phyloP scores from a whole-genome alignment of 1,284 basidiomycete genomes.

The Pseudozyma sp. region DNA sequence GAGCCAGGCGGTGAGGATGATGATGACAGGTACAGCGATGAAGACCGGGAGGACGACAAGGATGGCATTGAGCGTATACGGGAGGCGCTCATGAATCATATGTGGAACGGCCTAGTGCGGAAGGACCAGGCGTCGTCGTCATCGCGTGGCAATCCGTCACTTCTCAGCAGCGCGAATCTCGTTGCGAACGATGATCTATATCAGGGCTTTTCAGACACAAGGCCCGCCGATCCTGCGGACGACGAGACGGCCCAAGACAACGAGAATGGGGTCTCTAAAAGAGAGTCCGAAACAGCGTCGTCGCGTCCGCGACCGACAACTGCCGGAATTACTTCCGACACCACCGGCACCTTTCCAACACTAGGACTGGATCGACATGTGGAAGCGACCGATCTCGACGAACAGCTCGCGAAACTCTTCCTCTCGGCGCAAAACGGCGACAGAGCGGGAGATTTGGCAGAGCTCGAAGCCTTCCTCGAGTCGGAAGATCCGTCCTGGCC shows the following conservation, averaged over 20 bases:
- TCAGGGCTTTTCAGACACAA: constrained; percentile 18
- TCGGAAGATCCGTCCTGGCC: constrained; percentile 51
- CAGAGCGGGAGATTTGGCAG: constrained; percentile 20
- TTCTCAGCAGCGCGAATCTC: background rate
- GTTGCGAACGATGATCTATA: background rate
- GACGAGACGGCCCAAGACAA: constrained; percentile 12
- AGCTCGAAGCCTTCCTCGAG: constrained; percentile 50
- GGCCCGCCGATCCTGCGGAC: background rate
- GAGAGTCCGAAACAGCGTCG: background rate
- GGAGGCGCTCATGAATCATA: constrained; percentile 58
- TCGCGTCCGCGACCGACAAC: background rate
- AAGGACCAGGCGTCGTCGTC: constrained; percentile 17
- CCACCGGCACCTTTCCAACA: constrained; percentile 1
- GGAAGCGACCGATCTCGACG: constrained; percentile 26
- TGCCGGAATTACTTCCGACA: background rate
- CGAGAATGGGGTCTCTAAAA: background rate
- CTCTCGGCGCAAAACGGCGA: constrained; percentile 11
- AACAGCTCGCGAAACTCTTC: constrained; percentile 39
- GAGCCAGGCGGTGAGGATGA: constrained; percentile 1
- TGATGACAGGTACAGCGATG: constrained; percentile 25
- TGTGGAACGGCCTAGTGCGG: constrained; percentile 54
- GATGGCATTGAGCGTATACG: constrained; percentile 55
- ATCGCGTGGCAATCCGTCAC: background rate
- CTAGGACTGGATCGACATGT: constrained; percentile 14
- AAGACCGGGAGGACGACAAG: constrained; percentile 23